Conservation (phyloP, 2,329 filamentous ascomycete genomes). For the Immersiporthe knoxdaviesiana region DNA sequence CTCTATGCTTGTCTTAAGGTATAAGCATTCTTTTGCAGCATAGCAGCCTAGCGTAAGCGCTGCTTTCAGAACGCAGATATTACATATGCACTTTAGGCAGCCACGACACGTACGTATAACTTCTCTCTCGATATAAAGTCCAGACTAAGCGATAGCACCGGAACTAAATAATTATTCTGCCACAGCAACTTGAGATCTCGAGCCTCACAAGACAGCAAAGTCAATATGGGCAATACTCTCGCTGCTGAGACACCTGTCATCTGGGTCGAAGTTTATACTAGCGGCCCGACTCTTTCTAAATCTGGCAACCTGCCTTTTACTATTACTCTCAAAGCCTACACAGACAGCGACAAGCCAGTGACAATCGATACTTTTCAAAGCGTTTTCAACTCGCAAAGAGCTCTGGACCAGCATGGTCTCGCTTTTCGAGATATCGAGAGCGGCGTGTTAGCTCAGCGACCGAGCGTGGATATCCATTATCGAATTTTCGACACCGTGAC, state of each 20-base stretch:
- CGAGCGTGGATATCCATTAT: neutral
- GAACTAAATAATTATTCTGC: neutral
- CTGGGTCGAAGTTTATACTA: neutral
- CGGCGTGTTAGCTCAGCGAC: no score
- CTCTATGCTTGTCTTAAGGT: no score
- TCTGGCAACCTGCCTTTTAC: neutral
- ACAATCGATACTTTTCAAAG: neutral
- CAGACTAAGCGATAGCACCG: neutral
- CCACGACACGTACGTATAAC: neutral
- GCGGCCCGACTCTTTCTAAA: neutral
- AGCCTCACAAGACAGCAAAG: neutral
- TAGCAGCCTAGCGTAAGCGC: no score
- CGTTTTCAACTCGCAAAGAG: neutral
- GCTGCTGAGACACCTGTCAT: neutral
- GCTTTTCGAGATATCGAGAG: neutral
- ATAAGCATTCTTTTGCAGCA: no score
- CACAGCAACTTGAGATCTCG: neutral
- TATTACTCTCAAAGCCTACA: neutral
- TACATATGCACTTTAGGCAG: neutral
- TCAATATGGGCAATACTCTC: neutral
- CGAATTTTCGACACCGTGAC: neutral
- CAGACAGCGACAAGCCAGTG: neutral
- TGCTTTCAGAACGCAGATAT: neutral
- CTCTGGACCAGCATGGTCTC: neutral
- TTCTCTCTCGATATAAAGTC: neutral